Evolutionary conservation across 2,329 filamentous ascomycete genomes (phyloP), one percentile per base, ranked within the genome.

Genomic region (Myriangium duriaei): DNA sequence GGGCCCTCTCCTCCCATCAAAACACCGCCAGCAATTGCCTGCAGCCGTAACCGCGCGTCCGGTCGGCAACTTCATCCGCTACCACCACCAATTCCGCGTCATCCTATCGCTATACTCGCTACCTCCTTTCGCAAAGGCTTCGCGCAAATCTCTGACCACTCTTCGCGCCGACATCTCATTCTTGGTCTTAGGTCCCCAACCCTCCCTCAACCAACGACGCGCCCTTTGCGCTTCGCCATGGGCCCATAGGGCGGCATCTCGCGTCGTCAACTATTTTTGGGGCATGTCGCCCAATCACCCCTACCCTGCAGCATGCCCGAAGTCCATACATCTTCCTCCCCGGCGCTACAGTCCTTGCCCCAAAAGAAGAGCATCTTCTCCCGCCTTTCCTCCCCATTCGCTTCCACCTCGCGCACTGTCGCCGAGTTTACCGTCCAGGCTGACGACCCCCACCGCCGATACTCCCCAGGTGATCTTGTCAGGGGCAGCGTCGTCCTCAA

Each of bases 381-480:
- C n/a, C 36, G 36, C 19, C 13, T 39, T n/a, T 39, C 36, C n/a
- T 68, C 67, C 42, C 69, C 71, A 17, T 66, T 78, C 49, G 59
- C 66, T 31, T 58, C 60, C 37, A 68, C 67, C 49, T 57, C 71
- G 47, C 78, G 81, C 50, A 76, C 80, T 56, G 67, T 85, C 48
- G 68, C 76, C 62, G 82, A 88, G 54, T 91, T 86, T 62, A 75
- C 83, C 58, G 76, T 91, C 56, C 72, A 75, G 47, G 74, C 81
- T 34, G 72, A 82, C 53, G 81, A 88, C 53, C 82, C 82, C 10
- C 78, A 87, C 58, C 76, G 77, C 47, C 76, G 81, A 51, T 87
- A 87, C 58, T 68, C 67, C 16, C 79, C 81, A 3, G 82, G 82
- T 43, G 82, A 88, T 52, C 64, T 76, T 47, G 79, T 91, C 32